Base-by-base conservation (phyloP, 2,329 filamentous ascomycete genomes). In the Cordyceps militaris region DNA sequence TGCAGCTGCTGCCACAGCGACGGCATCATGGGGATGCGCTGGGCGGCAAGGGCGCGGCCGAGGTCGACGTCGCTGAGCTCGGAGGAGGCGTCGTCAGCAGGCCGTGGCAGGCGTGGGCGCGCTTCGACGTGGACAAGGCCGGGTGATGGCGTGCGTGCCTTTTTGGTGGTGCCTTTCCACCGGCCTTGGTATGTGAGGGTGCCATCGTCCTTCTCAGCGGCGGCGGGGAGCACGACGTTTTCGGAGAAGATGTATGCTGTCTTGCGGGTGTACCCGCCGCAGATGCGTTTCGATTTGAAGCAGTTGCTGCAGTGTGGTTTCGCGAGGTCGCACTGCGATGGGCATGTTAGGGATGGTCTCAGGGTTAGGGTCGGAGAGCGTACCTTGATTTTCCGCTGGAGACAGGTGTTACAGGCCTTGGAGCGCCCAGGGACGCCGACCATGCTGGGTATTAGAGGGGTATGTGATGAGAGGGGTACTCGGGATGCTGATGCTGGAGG, bases 241-340 rank as follows among this genome's bases (percentile, higher is more conserved):
- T 56, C 47, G n/a, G 59, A 61, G 47, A 61, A 61, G 46, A 61
- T 52, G 32, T 47, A 59, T 40, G 43, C 52, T 1, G 47, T 56
- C 28, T 59, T 59, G 23, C 59, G 51, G 11, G 28, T 50, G 40
- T 61, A 61, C 13, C 59, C 59, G 9, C 34, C 52, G 36, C 59
- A 61, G 16, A 40, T 38, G 28, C 56, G 51, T 2, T 59, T 59
- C 13, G 61, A 59, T 32, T 56, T 58, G 24, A 43, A 11, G 57
- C 61, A 62, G 53, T 61, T 60, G 21, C 54, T 43, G 51, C 61
- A 61, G 14, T 16, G 16, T 16, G 57, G 54, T 34, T 59, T 52
- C 13, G 43, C 47, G 36, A 59, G 40, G 34, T 61, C 59, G 19
- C 59, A 61, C 59, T 61, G 43, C 5, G 32, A 9, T 44, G 16